These are phyloP conservation scores for Phytophthora vignae DNA, from an alignment of 352 stramenopile genomes.

Conservation along the genomic window DNA sequence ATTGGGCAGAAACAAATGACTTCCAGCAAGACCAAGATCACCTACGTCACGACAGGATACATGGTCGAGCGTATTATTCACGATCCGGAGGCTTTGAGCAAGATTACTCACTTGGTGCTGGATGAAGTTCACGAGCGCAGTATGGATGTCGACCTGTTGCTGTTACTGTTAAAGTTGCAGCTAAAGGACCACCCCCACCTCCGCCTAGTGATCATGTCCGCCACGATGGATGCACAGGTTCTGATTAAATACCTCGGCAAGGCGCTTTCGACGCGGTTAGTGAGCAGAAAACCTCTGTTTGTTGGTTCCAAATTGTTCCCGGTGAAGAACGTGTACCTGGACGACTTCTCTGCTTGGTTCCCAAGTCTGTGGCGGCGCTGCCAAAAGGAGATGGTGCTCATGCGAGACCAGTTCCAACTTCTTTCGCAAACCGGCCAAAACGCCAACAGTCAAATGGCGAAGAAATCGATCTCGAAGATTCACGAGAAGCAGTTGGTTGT, in stretches of 20 bases:
- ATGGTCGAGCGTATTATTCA: slow-evolving; percentile 96
- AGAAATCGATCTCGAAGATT: slow-evolving; percentile 60
- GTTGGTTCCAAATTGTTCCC: slow-evolving; percentile 85
- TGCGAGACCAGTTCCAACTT: slow-evolving; percentile 49
- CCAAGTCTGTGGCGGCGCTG: slow-evolving; percentile 44
- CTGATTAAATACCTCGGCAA: slow-evolving; percentile 90
- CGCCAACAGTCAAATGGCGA: slow-evolving; percentile 61
- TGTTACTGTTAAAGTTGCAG: slow-evolving; percentile 90
- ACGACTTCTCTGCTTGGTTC: slow-evolving; percentile 54
- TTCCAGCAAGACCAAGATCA: slow-evolving; percentile 92
- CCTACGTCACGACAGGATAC: slow-evolving; percentile 98
- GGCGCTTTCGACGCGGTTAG: slow-evolving; percentile 55
- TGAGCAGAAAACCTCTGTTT: slow-evolving; percentile 73
- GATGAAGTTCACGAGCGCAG: slow-evolving; percentile 96
- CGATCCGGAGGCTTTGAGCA: slow-evolving; percentile 86
- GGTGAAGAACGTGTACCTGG: slow-evolving; percentile 73
- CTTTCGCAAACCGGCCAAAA: slow-evolving; percentile 37
- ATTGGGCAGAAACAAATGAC: slow-evolving; percentile 93
- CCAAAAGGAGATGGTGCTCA: slow-evolving; percentile 55
- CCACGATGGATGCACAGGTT: slow-evolving; percentile 95
- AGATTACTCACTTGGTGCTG: slow-evolving; percentile 95
- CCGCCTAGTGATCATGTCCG: slow-evolving; percentile 96
- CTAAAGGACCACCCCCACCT: slow-evolving; percentile 73
- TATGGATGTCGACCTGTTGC: slow-evolving; percentile 97
- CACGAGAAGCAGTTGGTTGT: slow-evolving; percentile 72